Evolutionary conservation across 2,329 filamentous ascomycete genomes (phyloP), one percentile per base, ranked within the genome.

Genomic region (Orbilia javanica): DNA sequence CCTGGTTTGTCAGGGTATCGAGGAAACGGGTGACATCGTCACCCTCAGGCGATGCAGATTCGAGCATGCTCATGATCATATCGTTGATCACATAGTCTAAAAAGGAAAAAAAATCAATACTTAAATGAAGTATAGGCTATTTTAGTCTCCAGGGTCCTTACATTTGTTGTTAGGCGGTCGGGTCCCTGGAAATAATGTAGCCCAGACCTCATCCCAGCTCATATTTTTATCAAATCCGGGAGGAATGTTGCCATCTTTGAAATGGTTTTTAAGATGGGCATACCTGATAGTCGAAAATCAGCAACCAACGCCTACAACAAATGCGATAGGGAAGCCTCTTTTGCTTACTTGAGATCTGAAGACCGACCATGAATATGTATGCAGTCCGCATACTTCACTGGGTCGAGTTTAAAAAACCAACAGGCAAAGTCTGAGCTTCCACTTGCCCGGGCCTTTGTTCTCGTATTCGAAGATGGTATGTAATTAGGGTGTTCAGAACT

Each of bases 371-470:
- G 73, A 15, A 77, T 60, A 57, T 71, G 73, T 52, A 77, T 77
- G 25, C 73, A 77, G 6, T 77, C 66, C 6, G 62, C 73, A 36
- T 77, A 77, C 52, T 71, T 77, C 15, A 71, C 67, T 4, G 73
- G 73, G n/a, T 77, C 73, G 18, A 66, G 65, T 39, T 77, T 77
- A 50, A 71, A 77, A 55, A 77, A 77, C 73, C 73, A 77, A 27
- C 73, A 77, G 8, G 73, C 73, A 31, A 62, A 77, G 36, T 77
- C 73, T 22, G 67, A 46, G 22, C 65, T 53, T 10, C 39, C 31
- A 15, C 60, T 62, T 3, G 50, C 42, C 20, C 39, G 29, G 7
- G 55, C 18, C 27, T 77, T 77, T n/a, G 60, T 10, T 6, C 67
- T 52, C 6, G 36, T 52, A 36, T 60, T 68, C 8, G 67, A 60